These are phyloP conservation scores for Pistacia integerrima DNA, from an alignment of 345 rosid species.

Conservation along the genomic window DNA sequence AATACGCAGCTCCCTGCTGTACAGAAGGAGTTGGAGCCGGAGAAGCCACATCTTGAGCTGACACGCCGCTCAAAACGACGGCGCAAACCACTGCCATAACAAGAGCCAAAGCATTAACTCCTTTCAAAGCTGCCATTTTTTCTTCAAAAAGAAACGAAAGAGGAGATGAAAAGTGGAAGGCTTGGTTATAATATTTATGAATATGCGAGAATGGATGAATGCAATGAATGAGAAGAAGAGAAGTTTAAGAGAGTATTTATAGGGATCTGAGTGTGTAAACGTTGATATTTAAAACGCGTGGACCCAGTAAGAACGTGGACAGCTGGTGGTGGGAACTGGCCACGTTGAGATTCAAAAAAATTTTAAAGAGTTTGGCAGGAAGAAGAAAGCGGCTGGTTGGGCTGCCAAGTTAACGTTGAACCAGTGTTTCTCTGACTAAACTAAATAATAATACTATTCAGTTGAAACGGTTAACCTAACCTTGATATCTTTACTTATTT, in stretches of 20 bases:
- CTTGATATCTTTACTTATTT: no score
- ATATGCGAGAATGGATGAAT: background rate
- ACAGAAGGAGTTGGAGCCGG: conserved; percentile 22
- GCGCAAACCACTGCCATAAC: conserved; percentile 5
- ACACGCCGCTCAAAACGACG: conserved; percentile 4
- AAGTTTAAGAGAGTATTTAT: background rate
- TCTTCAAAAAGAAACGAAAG: background rate
- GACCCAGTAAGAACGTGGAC: conserved; percentile 19
- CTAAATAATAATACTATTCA: no score
- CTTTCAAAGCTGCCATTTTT: conserved; percentile 1
- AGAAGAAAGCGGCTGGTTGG: conserved; percentile 16
- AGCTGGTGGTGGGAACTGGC: conserved; percentile 21
- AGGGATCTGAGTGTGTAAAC: background rate
- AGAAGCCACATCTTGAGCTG: conserved; percentile 26
- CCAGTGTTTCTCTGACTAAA: no score
- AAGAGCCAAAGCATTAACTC: background rate
- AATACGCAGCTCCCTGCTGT: conserved; percentile 37
- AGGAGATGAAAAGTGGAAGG: no score
- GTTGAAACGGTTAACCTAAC: conserved; percentile 14
- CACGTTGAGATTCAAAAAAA: background rate
- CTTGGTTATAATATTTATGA: no score
- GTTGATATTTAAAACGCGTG: conserved; percentile 5
- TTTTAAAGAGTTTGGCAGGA: background rate
- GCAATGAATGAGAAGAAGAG: background rate
- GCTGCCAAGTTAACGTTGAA: background rate